Evolutionary conservation across 2,329 filamentous ascomycete species (phyloP), one percentile per base, ranked within the genome.

Genomic region (Exophiala bonariae): DNA sequence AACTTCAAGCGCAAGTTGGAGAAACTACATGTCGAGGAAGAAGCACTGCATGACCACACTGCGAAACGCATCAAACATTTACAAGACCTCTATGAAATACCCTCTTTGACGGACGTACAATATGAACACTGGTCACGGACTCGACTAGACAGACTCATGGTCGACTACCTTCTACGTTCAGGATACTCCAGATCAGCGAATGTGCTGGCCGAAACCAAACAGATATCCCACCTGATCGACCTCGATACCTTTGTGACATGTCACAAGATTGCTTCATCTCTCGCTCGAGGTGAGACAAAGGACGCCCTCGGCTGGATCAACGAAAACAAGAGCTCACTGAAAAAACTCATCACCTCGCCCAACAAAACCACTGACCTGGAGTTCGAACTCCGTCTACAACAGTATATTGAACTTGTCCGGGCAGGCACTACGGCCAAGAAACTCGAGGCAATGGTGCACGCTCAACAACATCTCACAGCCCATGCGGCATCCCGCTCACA

Each of bases 271-370:
- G 83, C 89, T 49, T 78, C 84, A 59, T 87, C 85, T 52, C 70
- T 99, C 50, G 72, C 80, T 34, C 76, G 77, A 31, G 83, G 85
- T 23, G 87, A 83, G 58, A 86, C 92, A 3, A 77, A 78, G 28
- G 87, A 95, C 60, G 91, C 90, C 17, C 69, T 99, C 44, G 80
- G 82, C 10, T 99, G 93, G 93, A 96, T 93, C 66, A 81, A 78
- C 13, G 92, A 97, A 61, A 96, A 96, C 68, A 93, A 95, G 68
- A 91, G 92, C 61, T 87, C 91, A 54, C 72, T 99, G 50, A 87
- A 90, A 63, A 95, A 93, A 75, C 86, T 88, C 69, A 85, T 56
- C 7, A 47, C 45, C 16, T 22, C 49, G 14, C 49, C 55, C 4
- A 34, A 47, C 33, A 52, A 56, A 32, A 50, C 49, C 7, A 58